A percentile compares a stretch with the other conserved stretches of the same genome.
Conservation (phyloP, 2,329 filamentous ascomycete species). For the Davidsoniella virescens region DNA sequence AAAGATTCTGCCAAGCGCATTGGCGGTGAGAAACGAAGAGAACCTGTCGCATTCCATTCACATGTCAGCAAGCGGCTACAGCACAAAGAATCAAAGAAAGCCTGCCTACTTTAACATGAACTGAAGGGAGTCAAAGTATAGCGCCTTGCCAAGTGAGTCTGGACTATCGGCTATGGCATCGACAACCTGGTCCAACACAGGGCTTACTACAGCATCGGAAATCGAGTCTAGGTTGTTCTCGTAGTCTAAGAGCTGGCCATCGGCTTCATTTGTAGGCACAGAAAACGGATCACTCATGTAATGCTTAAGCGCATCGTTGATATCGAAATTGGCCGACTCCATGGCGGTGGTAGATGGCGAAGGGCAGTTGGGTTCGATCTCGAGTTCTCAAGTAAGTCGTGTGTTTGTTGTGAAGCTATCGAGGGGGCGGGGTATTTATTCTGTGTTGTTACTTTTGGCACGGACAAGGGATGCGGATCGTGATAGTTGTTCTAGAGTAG, state of each 20-base stretch:
- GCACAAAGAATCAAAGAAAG: constrained; percentile 24
- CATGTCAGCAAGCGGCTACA: constrained; percentile 8
- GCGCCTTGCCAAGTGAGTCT: constrained; percentile 64
- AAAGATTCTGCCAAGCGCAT: constrained; percentile 80
- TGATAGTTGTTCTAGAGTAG: neutral
- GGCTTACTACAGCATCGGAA: constrained; percentile 63
- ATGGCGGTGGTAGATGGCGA: constrained; percentile 26
- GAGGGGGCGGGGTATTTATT: constrained; percentile 8
- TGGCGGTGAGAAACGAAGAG: constrained; percentile 59
- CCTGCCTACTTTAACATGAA: constrained; percentile 88
- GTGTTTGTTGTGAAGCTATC: neutral
- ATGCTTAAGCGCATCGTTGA: constrained; percentile 90
- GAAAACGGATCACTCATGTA: constrained; percentile 86
- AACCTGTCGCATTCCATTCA: constrained; percentile 54
- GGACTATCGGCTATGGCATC: constrained; percentile 85
- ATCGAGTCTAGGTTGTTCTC: constrained; percentile 81
- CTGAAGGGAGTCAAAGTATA: constrained; percentile 81
- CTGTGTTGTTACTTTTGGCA: neutral
- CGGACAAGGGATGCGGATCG: neutral
- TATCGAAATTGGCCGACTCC: constrained; percentile 76
- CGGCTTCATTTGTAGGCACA: constrained; percentile 74
- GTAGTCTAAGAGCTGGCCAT: constrained; percentile 69
- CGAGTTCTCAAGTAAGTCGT: neutral
- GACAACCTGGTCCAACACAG: constrained; percentile 76
- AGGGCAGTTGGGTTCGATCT: neutral